Evolutionary conservation across 2,329 filamentous ascomycete species (phyloP).

Genomic region (Grosmannia penicillata): DNA sequence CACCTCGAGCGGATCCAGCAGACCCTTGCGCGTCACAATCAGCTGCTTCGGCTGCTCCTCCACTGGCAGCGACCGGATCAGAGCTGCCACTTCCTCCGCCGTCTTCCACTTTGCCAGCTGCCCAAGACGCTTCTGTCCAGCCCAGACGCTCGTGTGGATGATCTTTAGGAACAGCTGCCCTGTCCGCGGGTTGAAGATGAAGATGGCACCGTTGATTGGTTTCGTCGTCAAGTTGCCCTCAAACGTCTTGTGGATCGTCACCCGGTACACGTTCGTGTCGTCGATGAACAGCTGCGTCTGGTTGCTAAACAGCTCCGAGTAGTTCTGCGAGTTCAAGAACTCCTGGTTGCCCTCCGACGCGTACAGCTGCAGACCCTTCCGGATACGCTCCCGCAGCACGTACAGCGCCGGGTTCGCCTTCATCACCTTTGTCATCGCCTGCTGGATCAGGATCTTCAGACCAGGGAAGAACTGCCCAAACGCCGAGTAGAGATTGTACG

Average conservation of each 20-base stretch:
- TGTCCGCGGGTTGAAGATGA: slow-evolving; percentile 99
- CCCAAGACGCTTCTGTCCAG: slow-evolving; percentile 95
- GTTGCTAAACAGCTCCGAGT: slow-evolving; percentile 97
- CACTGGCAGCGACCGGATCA: slow-evolving; percentile 88
- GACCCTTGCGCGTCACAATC: slow-evolving; percentile 93
- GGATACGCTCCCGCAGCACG: slow-evolving; percentile 90
- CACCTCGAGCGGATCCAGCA: slow-evolving; percentile 91
- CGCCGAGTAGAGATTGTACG: slow-evolving; percentile 95
- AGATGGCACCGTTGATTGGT: slow-evolving; percentile 97
- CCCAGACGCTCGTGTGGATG: slow-evolving; percentile 98
- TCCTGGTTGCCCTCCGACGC: slow-evolving; percentile 98
- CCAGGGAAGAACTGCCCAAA: slow-evolving; percentile 99
- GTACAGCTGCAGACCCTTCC: slow-evolving; percentile 95
- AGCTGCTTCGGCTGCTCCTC: slow-evolving; percentile 98
- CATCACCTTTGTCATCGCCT: slow-evolving; percentile 99
- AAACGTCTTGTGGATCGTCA: slow-evolving; percentile 99
- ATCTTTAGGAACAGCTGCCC: slow-evolving; percentile 98
- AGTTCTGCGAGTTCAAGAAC: slow-evolving; percentile 98
- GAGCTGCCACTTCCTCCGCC: slow-evolving; percentile 94
- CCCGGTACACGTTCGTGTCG: slow-evolving; percentile 97
- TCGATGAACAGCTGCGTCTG: slow-evolving; percentile 98
- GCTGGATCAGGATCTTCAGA: slow-evolving; percentile 85
- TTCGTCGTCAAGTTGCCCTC: slow-evolving; percentile 98
- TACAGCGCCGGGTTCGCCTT: slow-evolving; percentile 96
- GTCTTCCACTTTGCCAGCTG: slow-evolving; percentile 99